These are phyloP conservation scores for Calonectria fujianensis DNA, from an alignment of 2,329 filamentous ascomycete species.

Conservation along the genomic window DNA sequence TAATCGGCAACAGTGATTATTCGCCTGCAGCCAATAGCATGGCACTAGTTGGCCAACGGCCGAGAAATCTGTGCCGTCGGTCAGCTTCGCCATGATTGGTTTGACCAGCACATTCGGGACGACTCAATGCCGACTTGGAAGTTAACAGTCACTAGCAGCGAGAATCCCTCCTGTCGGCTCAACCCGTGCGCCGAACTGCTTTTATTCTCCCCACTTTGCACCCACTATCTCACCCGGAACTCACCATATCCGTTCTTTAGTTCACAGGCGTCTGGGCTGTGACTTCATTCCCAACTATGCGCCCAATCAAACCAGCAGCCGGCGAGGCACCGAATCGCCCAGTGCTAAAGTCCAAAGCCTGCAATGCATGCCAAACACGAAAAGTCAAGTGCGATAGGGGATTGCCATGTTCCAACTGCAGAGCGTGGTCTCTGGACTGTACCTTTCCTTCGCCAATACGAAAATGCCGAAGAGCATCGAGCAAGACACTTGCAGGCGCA, in stretches of 20 bases:
- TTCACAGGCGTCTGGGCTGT: background rate
- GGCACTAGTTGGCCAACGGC: background rate
- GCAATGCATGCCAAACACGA: slow-evolving; percentile 5
- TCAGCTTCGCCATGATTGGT: slow-evolving; percentile 20
- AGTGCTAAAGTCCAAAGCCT: slow-evolving; percentile 6
- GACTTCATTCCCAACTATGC: background rate
- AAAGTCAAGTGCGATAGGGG: slow-evolving; percentile 1
- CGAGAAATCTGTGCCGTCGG: background rate
- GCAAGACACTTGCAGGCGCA: background rate
- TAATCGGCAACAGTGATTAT: background rate
- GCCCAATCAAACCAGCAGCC: background rate
- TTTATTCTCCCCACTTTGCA: background rate
- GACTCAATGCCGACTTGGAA: slow-evolving; percentile 12
- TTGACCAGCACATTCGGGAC: background rate
- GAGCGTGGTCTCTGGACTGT: slow-evolving; percentile 7
- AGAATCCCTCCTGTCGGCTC: slow-evolving; percentile 14
- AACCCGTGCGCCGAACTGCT: slow-evolving; percentile 11
- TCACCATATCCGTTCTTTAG: background rate
- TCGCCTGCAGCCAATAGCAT: background rate
- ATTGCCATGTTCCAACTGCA: slow-evolving; percentile 4
- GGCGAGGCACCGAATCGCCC: background rate
- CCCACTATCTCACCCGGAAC: background rate
- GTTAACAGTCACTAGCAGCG: background rate
- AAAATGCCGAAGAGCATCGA: background rate
- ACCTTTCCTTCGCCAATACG: background rate